Evolutionary conservation across 345 rosid genomes (phyloP), one percentile per base, ranked within the genome.

Genomic region (Hypericum perforatum): DNA sequence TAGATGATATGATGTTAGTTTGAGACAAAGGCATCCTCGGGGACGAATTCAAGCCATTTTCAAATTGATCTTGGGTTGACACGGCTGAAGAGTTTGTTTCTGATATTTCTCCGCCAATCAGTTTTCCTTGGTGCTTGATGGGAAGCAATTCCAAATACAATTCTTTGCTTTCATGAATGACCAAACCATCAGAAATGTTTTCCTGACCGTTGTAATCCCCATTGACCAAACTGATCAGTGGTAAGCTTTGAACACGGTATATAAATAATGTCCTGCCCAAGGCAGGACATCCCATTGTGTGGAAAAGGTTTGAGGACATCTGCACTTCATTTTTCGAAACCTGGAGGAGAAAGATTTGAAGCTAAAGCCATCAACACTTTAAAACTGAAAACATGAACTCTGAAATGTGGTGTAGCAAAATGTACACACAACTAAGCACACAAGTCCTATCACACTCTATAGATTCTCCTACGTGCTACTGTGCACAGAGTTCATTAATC

Each of bases 261-360:
- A 87, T 70, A 70, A 79, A 81, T 45, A 85, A 70, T 54, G 54
- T 43, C 56, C 81, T 74, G 58, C 84, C 89, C 22, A 58, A 59
- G 55, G 69, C 62, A 59, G 92, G 95, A 56, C 75, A 73, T 48
- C 96, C 96, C 82, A 85, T 71, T 5, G 84, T 74, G 68, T 74
- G 70, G 29, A 74, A 68, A 50, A 87, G 86, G 70, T 67, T 68
- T 59, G 58, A 44, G 7, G 98, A 84, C 58, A 91, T 56, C 53
- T 75, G 75, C 61, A 79, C 89, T 65, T 70, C 84, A 70, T 75
- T 73, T 61, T 78, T 76, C 55, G 67, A 55, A 75, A 77, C 73
- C 98, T 91, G 70, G 12, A 41, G n/a, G 10, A 39, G 10, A 43
- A 55, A 47, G 29, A 15, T 61, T 9, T 51, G 48, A 57, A 45